Evolutionary conservation across 345 rosid species (phyloP), one percentile per base, ranked within the genome.

Genomic region (Arabis hirsuta): DNA sequence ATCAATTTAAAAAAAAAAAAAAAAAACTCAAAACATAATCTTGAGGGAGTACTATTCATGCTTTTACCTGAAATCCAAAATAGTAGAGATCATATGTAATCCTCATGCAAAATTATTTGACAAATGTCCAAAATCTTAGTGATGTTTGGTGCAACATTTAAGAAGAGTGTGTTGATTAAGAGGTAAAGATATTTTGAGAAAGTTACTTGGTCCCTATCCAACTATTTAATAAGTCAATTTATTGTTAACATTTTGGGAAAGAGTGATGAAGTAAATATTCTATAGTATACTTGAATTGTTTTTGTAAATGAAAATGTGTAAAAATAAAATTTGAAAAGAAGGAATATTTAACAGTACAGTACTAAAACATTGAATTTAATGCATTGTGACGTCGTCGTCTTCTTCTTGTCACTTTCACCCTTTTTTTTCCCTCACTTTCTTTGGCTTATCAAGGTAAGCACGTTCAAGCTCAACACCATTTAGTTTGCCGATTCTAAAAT

Each of bases 241-340:
- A 67, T 53, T 52, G 69, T 75, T 60, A 39, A 41, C 27, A 51
- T 61, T 74, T 68, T 61, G 73, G 79, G 73, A 67, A 67, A 44
- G 69, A 63, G 69, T 75, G 73, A 45, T 7, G 73, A 54, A 61
- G 69, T 75, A 68, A 59, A 74, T 42, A 51, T 44, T 16, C 2
- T 32, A 51, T 66, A 73, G 2, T 38, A 53, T 32, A 54, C 61
- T 60, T 39, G 65, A n/a, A 14, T 34, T 45, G 36, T 16, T 16
- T 16, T 16, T 64, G 48, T 19, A 14, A 16, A 16, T 16, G 16
- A 16, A 16, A 16, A 16, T 16, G 16, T 51, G 47, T 52, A 67
- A 34, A 34, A 6, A 6, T 34, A 34, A 34, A 34, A 5, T 34
- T 34, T 34, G 7, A 34, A 34, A 34, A 34, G 20, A 34, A 22